These are phyloP conservation scores for Quercus agrifolia DNA, from an alignment of 306 rosid species.

Conservation along the genomic window DNA sequence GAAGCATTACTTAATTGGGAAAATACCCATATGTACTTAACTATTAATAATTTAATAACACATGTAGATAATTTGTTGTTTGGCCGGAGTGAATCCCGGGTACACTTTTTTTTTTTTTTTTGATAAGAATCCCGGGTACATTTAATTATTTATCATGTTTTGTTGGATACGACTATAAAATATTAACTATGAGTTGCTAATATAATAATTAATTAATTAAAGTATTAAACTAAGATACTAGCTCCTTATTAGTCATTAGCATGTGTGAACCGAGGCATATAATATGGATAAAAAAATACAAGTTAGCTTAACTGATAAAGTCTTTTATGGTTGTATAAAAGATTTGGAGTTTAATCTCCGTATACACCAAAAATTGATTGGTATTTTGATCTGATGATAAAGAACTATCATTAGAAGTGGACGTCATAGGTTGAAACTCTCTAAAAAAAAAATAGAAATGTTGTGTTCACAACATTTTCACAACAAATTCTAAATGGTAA, in stretches of 20 bases:
- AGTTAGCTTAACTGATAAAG: background rate
- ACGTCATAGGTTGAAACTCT: no score
- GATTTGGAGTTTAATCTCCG: no score
- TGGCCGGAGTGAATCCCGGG: background rate
- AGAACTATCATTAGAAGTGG: no score
- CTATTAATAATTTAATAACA: background rate
- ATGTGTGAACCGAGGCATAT: background rate
- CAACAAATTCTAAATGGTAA: rapidly evolving
- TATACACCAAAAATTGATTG: no score
- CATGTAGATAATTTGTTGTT: background rate
- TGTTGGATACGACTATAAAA: background rate
- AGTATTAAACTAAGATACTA: background rate
- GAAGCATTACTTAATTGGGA: background rate
- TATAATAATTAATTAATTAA: no score
- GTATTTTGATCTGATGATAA: no score
- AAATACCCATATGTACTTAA: background rate
- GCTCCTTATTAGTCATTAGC: background rate
- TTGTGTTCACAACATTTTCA: rapidly evolving
- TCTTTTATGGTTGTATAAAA: no score
- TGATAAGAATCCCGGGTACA: background rate
- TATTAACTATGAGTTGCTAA: background rate
- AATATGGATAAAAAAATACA: background rate
- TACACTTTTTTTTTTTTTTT: no score
- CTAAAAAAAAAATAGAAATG: no score
- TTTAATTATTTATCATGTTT: background rate